phyloP scores from a whole-genome alignment of 169 alveolate species.

The Plasmodium cynomolgi region DNA sequence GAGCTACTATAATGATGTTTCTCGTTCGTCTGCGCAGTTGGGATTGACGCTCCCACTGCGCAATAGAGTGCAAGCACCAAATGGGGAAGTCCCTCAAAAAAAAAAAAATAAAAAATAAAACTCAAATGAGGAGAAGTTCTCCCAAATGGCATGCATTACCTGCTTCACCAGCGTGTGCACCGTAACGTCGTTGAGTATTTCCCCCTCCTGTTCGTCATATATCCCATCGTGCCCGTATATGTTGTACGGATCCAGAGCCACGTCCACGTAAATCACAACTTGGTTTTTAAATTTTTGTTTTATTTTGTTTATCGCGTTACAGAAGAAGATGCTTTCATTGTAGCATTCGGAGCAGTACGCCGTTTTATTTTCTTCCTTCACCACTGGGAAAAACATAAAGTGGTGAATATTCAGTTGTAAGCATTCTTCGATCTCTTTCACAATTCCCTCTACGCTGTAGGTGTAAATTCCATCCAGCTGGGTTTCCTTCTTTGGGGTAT shows the following conservation, averaged over 20 bases:
- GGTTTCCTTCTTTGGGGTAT: constrained; percentile 70
- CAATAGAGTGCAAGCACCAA: not conserved
- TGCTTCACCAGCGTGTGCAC: constrained; percentile 80
- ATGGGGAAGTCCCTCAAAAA: not conserved
- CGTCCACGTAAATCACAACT: constrained; percentile 78
- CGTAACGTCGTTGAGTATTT: constrained; percentile 79
- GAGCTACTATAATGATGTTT: not conserved
- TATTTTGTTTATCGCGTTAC: constrained; percentile 75
- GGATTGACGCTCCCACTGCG: not conserved
- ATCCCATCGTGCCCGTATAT: constrained; percentile 83
- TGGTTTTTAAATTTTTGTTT: constrained; percentile 77
- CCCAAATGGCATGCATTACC: constrained; percentile 29
- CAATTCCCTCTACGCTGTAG: constrained; percentile 72
- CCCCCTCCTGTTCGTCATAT: constrained; percentile 77
- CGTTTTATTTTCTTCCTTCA: constrained; percentile 75
- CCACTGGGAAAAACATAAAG: constrained; percentile 82
- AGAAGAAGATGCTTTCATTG: constrained; percentile 78
- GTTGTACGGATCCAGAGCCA: constrained; percentile 84
- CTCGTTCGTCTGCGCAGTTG: not conserved
- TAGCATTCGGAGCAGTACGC: constrained; percentile 78
- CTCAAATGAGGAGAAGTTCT: not conserved
- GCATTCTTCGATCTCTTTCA: constrained; percentile 81
- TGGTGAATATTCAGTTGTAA: constrained; percentile 76
- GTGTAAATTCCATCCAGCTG: constrained; percentile 77
- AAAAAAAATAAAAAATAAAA: not conserved